These are phyloP conservation scores for Brassica nigra DNA, from an alignment of 345 rosid genomes.

Conservation along the genomic window DNA sequence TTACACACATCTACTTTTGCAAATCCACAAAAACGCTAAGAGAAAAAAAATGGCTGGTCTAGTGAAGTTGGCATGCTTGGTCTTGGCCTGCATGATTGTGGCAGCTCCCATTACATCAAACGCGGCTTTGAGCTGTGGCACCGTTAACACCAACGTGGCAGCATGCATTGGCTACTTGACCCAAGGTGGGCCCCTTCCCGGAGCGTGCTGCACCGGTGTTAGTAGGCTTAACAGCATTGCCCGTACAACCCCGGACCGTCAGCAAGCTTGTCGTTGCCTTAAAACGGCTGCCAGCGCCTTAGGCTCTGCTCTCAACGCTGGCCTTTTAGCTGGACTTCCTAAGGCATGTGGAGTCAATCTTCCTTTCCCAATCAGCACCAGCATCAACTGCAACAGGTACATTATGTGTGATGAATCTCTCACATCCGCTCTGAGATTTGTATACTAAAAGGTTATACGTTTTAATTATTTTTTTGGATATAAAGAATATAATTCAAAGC, in stretches of 20 bases:
- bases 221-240: slow-evolving; percentile 19
- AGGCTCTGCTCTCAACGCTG: slow-evolving; percentile 4
- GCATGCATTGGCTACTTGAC: slow-evolving; percentile 32
- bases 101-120: slow-evolving; percentile 27
- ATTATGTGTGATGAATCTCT: neutral
- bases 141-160: slow-evolving; percentile 28
- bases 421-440: neutral
- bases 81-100: slow-evolving; percentile 22
- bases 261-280: slow-evolving; percentile 37
- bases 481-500: neutral
- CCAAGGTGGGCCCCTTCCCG: neutral
- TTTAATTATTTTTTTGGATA: neutral
- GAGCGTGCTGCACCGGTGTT: slow-evolving; percentile 33
- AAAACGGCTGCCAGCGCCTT: slow-evolving; percentile 12
- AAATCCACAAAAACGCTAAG: neutral
- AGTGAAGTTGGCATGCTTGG: slow-evolving; percentile 15
- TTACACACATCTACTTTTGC: slow-evolving; percentile 10
- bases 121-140: slow-evolving; percentile 43
- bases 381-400: slow-evolving; percentile 40
- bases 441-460: neutral
- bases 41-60: slow-evolving; percentile 20
- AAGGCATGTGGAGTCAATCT: slow-evolving; percentile 20
- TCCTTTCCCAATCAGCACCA: slow-evolving; percentile 36
- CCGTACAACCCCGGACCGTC: slow-evolving; percentile 37
- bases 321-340: slow-evolving; percentile 28